phyloP scores from a whole-genome alignment of 257 asterid genomes.

The Phtheirospermum japonicum region DNA sequence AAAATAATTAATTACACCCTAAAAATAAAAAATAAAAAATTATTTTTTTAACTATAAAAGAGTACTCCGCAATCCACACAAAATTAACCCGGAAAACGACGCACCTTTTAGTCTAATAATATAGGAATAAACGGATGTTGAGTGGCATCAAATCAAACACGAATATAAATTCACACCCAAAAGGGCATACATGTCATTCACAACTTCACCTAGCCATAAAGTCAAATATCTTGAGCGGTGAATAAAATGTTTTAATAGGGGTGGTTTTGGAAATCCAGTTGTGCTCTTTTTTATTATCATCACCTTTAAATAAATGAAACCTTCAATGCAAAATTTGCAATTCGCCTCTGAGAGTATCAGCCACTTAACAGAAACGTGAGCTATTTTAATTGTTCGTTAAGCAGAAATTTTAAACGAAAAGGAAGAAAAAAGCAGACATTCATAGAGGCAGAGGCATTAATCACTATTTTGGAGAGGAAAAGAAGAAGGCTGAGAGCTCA shows the following conservation, averaged over 20 bases:
- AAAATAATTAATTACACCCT: no score
- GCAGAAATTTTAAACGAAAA: background rate
- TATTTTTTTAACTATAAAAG: no score
- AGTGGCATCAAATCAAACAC: no score
- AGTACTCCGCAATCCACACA: no score
- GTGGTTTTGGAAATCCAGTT: constrained; percentile 23
- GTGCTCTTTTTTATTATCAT: background rate
- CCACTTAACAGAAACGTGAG: constrained; percentile 11
- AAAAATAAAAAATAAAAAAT: no score
- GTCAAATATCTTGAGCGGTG: background rate
- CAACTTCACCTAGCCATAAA: no score
- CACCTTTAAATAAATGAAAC: constrained; percentile 28
- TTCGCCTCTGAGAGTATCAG: constrained; percentile 12
- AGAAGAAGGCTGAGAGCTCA: background rate
- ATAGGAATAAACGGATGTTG: no score
- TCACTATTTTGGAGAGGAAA: background rate
- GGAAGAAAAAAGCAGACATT: background rate
- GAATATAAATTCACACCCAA: no score
- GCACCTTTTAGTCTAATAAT: no score
- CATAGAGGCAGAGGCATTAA: background rate
- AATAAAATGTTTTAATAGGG: constrained; percentile 17
- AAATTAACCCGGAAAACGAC: no score
- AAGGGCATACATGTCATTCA: no score
- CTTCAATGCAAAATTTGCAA: background rate
- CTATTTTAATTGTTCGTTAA: background rate